Evolutionary conservation across 73 alveolate species (phyloP), one percentile per base, ranked within the genome.

Genomic region (Breviolum minutum): DNA sequence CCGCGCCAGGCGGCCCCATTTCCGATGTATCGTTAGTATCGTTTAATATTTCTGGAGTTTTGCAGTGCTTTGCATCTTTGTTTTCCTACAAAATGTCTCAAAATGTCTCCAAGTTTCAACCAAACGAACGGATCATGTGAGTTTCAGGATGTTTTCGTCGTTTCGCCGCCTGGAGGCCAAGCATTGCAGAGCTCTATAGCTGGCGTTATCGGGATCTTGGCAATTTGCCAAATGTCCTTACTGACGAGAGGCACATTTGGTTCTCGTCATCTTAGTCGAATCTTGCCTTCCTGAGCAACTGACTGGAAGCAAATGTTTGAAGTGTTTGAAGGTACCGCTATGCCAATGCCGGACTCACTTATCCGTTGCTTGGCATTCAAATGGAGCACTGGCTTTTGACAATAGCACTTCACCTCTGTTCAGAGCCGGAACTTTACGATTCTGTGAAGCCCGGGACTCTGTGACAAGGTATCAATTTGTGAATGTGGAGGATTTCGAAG

Each of bases 131-230:
- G n/a, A n/a, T 40, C 54, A 40, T 40, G 54, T 40, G 54, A 40
- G 54, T 40, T 40, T 40, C 54, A 40, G 54, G 63, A 27, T 8
- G 85, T n/a, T 76, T 54, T 24, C 85, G 1, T 32, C 26, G 66
- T 27, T 40, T 30, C 90, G 60, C 9, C 16, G 26, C 0, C 61
- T 85, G 71, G 48, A 97, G 99, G 99, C 99, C 99, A 70, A 99
- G 95, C 98, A 99, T 99, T 20, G 99, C 99, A 17, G 99, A 99
- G 90, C 98, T 99, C 93, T 99, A 99, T 99, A 99, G 99, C 95
- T 99, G 99, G 99, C 99, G 99, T 63, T 99, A 99, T 89, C 83
- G 84, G 11, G 97, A 99, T 77, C 98, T 99, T 74, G 99, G 98
- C 83, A 83, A 95, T 66, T 62, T 95, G 95, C 99, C 99, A 40